Evolutionary conservation across 2,329 filamentous ascomycete species (phyloP).

Genomic region (Rutstroemia sp.): DNA sequence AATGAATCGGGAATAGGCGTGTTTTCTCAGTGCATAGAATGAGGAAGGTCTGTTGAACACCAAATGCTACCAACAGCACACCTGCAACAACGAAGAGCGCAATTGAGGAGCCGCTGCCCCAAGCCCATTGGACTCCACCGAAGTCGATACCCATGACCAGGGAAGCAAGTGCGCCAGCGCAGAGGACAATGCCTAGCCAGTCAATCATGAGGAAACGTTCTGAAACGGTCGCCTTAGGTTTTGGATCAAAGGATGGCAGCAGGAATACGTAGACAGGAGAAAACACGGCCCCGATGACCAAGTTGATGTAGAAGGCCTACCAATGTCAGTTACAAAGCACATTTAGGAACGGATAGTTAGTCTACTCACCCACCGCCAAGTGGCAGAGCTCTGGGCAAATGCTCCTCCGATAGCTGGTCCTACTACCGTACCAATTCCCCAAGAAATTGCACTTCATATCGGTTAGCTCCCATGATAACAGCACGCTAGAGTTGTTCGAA

Average conservation of each 20-base stretch:
- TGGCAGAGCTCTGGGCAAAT: slow-evolving; percentile 35
- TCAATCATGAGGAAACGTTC: slow-evolving; percentile 23
- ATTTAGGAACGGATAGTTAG: no score
- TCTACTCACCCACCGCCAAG: slow-evolving; percentile 36
- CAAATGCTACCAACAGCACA: slow-evolving; percentile 21
- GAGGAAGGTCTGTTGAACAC: slow-evolving; percentile 13
- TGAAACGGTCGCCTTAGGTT: not conserved
- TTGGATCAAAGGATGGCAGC: not conserved
- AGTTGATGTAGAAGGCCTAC: not conserved
- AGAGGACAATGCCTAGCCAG: slow-evolving; percentile 25
- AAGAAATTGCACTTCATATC: not conserved
- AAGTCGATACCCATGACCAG: slow-evolving; percentile 1
- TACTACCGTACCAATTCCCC: not conserved
- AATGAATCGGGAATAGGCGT: slow-evolving; percentile 17
- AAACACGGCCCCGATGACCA: not conserved
- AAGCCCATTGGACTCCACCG: not conserved
- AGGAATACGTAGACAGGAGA: not conserved
- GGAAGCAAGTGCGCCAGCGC: slow-evolving; percentile 13
- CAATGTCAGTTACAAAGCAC: no score
- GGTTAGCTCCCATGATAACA: not conserved
- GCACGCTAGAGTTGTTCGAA: not conserved
- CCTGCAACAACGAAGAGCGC: slow-evolving; percentile 35
- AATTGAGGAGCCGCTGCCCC: slow-evolving; percentile 12
- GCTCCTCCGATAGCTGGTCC: slow-evolving; percentile 23
- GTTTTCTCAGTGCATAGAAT: slow-evolving; percentile 14